A percentile compares a stretch with the other conserved stretches of the same genome.
These are phyloP conservation scores for Leccinum variabile DNA, from an alignment of 1,284 basidiomycete genomes.

Conservation along the genomic window DNA sequence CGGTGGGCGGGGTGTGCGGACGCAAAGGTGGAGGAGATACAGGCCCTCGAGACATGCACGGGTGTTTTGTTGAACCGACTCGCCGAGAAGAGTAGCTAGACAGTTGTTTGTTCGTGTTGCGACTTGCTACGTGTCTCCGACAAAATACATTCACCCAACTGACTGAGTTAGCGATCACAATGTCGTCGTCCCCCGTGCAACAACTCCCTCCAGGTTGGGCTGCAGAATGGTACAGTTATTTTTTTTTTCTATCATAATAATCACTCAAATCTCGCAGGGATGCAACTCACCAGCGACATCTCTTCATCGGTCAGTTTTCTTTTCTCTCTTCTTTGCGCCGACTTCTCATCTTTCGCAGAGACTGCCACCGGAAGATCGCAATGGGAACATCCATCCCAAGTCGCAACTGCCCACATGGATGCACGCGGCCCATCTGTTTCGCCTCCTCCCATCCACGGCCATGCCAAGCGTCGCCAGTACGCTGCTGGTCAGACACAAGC, in stretches of 20 bases:
- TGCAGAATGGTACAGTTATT: slow-evolving; percentile 72
- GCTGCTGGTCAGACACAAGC: slow-evolving; percentile 87
- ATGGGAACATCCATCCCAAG: slow-evolving; percentile 59
- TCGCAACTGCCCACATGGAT: slow-evolving; percentile 40
- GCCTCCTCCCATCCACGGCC: slow-evolving; percentile 37
- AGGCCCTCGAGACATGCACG: slow-evolving; percentile 71
- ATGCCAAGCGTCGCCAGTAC: slow-evolving; percentile 81
- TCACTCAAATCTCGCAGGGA: slow-evolving; percentile 57
- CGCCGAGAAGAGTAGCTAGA: slow-evolving; percentile 28
- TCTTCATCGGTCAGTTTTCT: slow-evolving; percentile 68
- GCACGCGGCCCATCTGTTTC: slow-evolving; percentile 40
- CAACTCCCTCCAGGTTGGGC: slow-evolving; percentile 87
- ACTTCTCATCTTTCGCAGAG: slow-evolving; percentile 38
- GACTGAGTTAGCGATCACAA: slow-evolving; percentile 28
- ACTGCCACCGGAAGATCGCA: slow-evolving; percentile 59
- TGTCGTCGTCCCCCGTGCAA: slow-evolving; percentile 62
- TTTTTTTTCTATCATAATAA: rapidly evolving
- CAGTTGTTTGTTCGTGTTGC: slow-evolving; percentile 37
- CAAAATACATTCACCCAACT: slow-evolving; percentile 17
- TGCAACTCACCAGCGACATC: slow-evolving; percentile 73
- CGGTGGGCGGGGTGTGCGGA: slow-evolving; percentile 94
- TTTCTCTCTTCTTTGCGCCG: neutral
- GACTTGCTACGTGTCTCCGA: slow-evolving; percentile 32
- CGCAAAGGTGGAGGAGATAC: slow-evolving; percentile 73
- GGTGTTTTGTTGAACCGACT: slow-evolving; percentile 70